phyloP scores from a whole-genome alignment of 2,329 filamentous ascomycete species.

The Cytospora schulzeri region DNA sequence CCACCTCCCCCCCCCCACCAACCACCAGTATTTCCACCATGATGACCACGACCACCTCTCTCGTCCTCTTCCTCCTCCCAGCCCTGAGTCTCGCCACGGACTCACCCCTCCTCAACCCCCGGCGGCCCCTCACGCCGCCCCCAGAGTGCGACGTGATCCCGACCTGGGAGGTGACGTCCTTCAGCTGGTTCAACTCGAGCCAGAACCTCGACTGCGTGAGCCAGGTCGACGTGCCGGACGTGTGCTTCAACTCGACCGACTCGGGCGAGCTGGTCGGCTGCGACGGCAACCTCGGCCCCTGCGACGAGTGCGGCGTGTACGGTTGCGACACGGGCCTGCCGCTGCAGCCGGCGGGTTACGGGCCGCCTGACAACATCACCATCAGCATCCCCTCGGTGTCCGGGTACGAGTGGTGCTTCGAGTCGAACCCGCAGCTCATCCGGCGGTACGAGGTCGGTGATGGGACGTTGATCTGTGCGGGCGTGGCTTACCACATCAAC shows the following conservation, averaged over 20 bases:
- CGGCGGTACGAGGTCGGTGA: conserved; percentile 18
- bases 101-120: not conserved
- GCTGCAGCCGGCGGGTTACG: conserved; percentile 20
- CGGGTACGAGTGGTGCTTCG: conserved; percentile 13
- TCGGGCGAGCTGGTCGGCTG: not conserved
- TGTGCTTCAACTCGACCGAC: conserved; percentile 18
- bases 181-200: conserved; percentile 18
- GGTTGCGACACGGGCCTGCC: conserved; percentile 19
- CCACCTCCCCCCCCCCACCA: not conserved
- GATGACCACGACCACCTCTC: not conserved
- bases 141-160: conserved; percentile 22
- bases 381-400: conserved; percentile 11
- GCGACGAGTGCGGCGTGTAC: conserved; percentile 11
- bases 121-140: conserved; percentile 11
- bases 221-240: conserved; percentile 4
- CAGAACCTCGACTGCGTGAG: conserved; percentile 17
- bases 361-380: conserved; percentile 16
- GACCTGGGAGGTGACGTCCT: conserved; percentile 15
- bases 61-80: not conserved
- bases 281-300: conserved; percentile 20
- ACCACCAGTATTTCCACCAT: not conserved
- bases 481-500: conserved; percentile 16
- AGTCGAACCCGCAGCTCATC: conserved; percentile 23
- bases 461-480: conserved; percentile 12
- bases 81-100: not conserved